Percentiles rank a stretch among this genome's conserved stretches.
Evolutionary conservation across 345 rosid species (phyloP).

Genomic region (Litchi chinensis): DNA sequence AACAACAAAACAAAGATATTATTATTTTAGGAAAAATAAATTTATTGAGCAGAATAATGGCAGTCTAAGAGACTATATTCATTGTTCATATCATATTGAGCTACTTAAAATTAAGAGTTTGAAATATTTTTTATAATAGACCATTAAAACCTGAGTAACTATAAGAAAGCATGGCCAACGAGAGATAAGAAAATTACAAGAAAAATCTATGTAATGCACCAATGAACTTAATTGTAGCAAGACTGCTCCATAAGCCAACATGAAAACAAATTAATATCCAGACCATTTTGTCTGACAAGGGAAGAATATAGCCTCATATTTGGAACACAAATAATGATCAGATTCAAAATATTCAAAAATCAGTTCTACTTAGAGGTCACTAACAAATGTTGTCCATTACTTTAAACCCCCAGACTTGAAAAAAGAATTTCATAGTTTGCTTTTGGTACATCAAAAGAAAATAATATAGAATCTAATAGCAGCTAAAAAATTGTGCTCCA

Average conservation of each 20-base stretch:
- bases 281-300: neutral
- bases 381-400: neutral
- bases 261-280: neutral
- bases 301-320: neutral
- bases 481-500: neutral
- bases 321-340: neutral
- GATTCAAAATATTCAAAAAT: slow-evolving; percentile 6
- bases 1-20: neutral
- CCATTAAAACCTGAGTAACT: neutral
- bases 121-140: too few species aligned
- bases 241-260: neutral
- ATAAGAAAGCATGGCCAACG: neutral
- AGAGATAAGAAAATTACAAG: neutral
- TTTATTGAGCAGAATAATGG: neutral
- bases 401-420: neutral
- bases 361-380: neutral
- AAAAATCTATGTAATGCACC: neutral
- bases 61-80: neutral
- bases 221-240: neutral
- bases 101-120: too few species aligned
- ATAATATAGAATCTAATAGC: neutral
- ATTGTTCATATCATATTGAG: neutral
- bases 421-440: neutral
- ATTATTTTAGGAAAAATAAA: neutral
- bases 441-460: neutral